Evolutionary conservation across 495 filamentous ascomycete genomes (phyloP).

Genomic region (Penicillium fimorum): DNA sequence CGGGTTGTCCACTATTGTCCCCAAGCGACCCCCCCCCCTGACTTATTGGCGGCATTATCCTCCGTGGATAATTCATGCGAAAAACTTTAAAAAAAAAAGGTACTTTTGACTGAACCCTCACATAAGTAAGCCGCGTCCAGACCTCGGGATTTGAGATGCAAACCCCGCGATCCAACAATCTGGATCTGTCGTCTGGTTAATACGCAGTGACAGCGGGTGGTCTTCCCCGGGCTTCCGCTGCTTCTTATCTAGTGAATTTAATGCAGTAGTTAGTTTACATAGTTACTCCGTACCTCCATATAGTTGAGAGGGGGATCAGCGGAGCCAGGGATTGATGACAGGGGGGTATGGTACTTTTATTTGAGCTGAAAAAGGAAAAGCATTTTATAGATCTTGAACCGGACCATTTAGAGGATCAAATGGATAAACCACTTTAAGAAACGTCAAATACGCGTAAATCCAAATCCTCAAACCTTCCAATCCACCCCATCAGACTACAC

Average conservation of each 20-base stretch:
- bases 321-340: background rate
- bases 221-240: background rate
- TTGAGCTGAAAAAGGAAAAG: background rate
- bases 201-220: conserved; percentile 3
- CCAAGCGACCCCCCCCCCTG: conserved; percentile 10
- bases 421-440: background rate
- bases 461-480: background rate
- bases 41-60: background rate
- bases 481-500: background rate
- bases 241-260: background rate
- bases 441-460: background rate
- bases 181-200: conserved; percentile 1
- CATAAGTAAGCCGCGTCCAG: background rate
- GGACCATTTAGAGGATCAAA: background rate
- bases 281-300: background rate
- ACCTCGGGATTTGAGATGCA: conserved; percentile 1
- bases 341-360: background rate
- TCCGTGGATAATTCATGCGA: background rate
- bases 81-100: background rate
- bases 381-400: background rate
- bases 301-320: background rate
- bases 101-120: conserved; percentile 7
- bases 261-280: background rate
- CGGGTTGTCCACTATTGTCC: conserved; percentile 6
- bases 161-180: conserved; percentile 1